Conservation (phyloP, 768 basidiomycete species). For the Lentinula sp. region DNA sequence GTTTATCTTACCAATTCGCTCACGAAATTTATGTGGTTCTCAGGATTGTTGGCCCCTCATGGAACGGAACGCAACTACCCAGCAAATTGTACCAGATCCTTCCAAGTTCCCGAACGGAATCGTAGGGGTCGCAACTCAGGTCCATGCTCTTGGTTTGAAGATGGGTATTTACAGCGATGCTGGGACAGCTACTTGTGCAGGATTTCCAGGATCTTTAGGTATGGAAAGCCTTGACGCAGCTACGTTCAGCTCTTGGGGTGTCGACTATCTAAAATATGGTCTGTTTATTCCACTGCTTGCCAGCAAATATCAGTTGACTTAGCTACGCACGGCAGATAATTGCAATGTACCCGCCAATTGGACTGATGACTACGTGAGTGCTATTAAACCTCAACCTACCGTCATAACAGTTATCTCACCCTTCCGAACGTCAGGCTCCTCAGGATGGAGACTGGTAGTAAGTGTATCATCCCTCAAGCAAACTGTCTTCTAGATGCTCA, state of each 20-base stretch:
- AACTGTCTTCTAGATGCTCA: neutral
- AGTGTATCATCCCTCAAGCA: slow-evolving; percentile 4
- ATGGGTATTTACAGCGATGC: slow-evolving; percentile 33
- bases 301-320: neutral
- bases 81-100: slow-evolving; percentile 41
- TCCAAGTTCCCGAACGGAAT: slow-evolving; percentile 50
- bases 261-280: slow-evolving; percentile 57
- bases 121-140: slow-evolving; percentile 32
- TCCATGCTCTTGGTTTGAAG: neutral
- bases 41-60: slow-evolving; percentile 46
- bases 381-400: neutral
- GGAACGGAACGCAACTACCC: slow-evolving; percentile 32
- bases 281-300: slow-evolving; percentile 1
- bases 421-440: slow-evolving; percentile 18
- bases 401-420: neutral
- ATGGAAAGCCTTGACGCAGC: slow-evolving; percentile 42
- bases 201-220: slow-evolving; percentile 51
- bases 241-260: slow-evolving; percentile 47
- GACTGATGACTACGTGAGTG: slow-evolving; percentile 33
- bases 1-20: neutral
- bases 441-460: slow-evolving; percentile 37
- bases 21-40: neutral
- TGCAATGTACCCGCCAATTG: slow-evolving; percentile 49
- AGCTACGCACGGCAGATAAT: slow-evolving; percentile 29
- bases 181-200: slow-evolving; percentile 45